A percentile compares a stretch with the other conserved stretches of the same genome.
These are phyloP conservation scores for Nicotiana otophora DNA, from an alignment of 257 asterid species.

Conservation along the genomic window DNA sequence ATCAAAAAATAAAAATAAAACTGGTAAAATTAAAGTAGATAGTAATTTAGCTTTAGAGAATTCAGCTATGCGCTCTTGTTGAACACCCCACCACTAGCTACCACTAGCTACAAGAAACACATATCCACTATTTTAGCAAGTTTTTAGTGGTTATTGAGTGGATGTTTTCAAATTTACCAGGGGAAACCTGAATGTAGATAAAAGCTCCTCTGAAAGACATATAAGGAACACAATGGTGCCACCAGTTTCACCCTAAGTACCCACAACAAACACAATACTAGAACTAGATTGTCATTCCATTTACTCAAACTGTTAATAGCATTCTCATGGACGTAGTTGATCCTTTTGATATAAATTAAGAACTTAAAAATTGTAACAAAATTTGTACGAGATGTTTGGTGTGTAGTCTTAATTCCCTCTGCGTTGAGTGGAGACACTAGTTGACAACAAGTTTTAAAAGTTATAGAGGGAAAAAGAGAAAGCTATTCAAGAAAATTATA, in stretches of 20 bases:
- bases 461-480: not conserved
- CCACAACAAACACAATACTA: not conserved
- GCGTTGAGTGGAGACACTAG: not conserved
- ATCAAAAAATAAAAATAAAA: not conserved
- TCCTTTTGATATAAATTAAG: not conserved
- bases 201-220: not conserved
- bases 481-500: not conserved
- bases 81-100: not conserved
- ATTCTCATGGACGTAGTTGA: not conserved
- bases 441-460: not conserved
- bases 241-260: not conserved
- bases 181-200: not conserved
- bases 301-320: not conserved
- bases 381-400: not conserved
- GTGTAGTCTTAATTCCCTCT: not conserved
- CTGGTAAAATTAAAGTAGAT: not conserved
- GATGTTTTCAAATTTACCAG: not conserved
- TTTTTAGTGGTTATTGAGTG: not conserved
- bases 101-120: not conserved
- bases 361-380: not conserved
- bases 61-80: not conserved
- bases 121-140: not conserved
- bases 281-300: not conserved
- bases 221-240: not conserved
- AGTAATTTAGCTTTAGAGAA: not conserved